Evolutionary conservation across 371 early-diverging fungal species (phyloP).

Genomic region (Actinomortierella wolfii): DNA sequence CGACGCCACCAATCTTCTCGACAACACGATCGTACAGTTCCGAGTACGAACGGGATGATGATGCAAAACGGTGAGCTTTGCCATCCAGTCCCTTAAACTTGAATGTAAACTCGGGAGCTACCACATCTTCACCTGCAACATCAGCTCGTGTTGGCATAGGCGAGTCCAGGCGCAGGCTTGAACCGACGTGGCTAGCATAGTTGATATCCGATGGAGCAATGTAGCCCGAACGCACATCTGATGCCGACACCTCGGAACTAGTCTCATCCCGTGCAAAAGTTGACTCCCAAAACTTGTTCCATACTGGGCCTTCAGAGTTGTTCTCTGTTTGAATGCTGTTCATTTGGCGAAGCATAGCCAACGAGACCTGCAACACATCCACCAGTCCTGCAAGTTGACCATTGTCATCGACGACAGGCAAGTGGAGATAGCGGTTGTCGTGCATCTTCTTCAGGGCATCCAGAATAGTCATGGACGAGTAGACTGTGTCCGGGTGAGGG

Average conservation of each 20-base stretch:
- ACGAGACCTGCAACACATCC: slow-evolving; percentile 89
- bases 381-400: slow-evolving; percentile 80
- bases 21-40: slow-evolving; percentile 57
- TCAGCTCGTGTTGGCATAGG: slow-evolving; percentile 47
- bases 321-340: slow-evolving; percentile 38
- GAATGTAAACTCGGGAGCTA: slow-evolving; percentile 69
- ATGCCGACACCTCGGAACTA: slow-evolving; percentile 56
- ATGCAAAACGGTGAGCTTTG: slow-evolving; percentile 79
- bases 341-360: slow-evolving; percentile 73
- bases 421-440: slow-evolving; percentile 83
- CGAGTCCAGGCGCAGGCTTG: slow-evolving; percentile 33
- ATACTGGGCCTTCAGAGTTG: slow-evolving; percentile 50
- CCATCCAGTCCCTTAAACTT: slow-evolving; percentile 72
- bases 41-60: slow-evolving; percentile 52
- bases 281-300: slow-evolving; percentile 63
- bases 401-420: slow-evolving; percentile 80
- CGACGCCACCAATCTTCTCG: slow-evolving; percentile 56
- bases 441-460: slow-evolving; percentile 92
- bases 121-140: slow-evolving; percentile 43
- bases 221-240: slow-evolving; percentile 30
- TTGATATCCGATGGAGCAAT: slow-evolving; percentile 43
- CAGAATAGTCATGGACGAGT: slow-evolving; percentile 74
- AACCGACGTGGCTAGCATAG: slow-evolving; percentile 20
- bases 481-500: slow-evolving; percentile 89
- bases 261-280: slow-evolving; percentile 51